Evolutionary conservation across 768 basidiomycete genomes (phyloP), one percentile per base, ranked within the genome.

Genomic region (Naganishia antarctica): DNA sequence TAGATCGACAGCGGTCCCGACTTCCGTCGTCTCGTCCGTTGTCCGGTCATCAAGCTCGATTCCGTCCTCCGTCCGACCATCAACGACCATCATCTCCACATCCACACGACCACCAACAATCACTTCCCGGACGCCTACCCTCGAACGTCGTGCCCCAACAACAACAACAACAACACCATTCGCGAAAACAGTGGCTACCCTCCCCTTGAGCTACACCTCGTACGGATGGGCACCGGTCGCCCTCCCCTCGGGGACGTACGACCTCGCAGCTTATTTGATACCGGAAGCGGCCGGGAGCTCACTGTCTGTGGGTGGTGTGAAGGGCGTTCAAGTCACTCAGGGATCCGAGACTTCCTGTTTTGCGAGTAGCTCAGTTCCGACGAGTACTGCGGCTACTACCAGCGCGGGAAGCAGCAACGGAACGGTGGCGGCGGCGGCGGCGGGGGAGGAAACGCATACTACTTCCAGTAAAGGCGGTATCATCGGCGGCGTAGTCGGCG

Each of bases 221-320:
- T 40, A 23, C 13, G 53, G 53, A 23, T 57, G 37, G 37, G 53
- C 34, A 5, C 53, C 53, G 37, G 32, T 57, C 31, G 53, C 53
- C 11, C 34, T 57, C 5, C 53, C 53, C 4, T 23, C 53, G 9
- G 53, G 53, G 13, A 57, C 53, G 53, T 57, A 57, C n/a, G 53
- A 57, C 26, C 37, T 57, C n/a, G n/a, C 53, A 9, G 53, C 53
- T n/a, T 41, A 25, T n/a, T 29, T 57, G 13, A 34, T 57, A n/a
- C 34, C 53, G n/a, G 34, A 9, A 23, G 34, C 23, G 53, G 37
- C 5, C 13, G n/a, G 6, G 34, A 57, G 34, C 53, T 15, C 7
- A 34, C 34, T 25, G 7, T 26, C 26, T 13, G 32, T 57, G 18
- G 53, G 53, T 7, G 37, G n/a, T 12, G 12, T 40, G 34, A n/a